phyloP scores from a whole-genome alignment of 345 rosid species.

The Atalantia buxifolia region DNA sequence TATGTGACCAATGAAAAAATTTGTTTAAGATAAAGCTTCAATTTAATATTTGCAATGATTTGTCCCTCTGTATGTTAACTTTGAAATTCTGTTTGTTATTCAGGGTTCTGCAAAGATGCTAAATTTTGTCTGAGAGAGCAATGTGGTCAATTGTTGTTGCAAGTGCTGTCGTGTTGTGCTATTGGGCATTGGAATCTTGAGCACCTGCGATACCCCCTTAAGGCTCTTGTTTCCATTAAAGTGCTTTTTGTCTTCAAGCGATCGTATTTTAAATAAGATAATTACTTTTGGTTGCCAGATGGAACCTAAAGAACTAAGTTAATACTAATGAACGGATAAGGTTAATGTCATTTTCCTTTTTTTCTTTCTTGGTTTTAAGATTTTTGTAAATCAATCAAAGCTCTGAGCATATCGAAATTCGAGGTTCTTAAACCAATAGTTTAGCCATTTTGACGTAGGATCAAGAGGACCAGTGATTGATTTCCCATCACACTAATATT shows the following conservation, averaged over 20 bases:
- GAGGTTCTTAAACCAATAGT: background rate
- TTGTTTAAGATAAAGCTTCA: no score
- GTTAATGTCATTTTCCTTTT: background rate
- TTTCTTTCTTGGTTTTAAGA: no score
- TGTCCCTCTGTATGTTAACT: no score
- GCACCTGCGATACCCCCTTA: conserved; percentile 14
- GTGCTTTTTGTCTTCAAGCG: conserved; percentile 12
- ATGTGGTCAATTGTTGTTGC: background rate
- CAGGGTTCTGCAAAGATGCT: conserved; percentile 18
- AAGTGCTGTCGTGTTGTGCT: conserved; percentile 10
- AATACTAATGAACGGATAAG: background rate
- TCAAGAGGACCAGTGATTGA: background rate
- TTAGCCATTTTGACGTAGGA: background rate
- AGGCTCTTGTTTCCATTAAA: background rate
- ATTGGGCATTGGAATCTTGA: conserved; percentile 22
- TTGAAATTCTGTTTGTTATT: background rate
- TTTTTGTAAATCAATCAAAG: background rate
- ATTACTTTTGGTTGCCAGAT: background rate
- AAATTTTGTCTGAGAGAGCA: conserved; percentile 16
- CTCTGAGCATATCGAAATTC: background rate
- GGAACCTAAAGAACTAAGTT: background rate
- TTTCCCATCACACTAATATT: no score
- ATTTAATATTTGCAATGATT: no score
- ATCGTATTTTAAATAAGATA: background rate
- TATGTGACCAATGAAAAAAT: background rate